phyloP scores from a whole-genome alignment of 2,329 filamentous ascomycete genomes.

The Phaeosphaeria sp. region DNA sequence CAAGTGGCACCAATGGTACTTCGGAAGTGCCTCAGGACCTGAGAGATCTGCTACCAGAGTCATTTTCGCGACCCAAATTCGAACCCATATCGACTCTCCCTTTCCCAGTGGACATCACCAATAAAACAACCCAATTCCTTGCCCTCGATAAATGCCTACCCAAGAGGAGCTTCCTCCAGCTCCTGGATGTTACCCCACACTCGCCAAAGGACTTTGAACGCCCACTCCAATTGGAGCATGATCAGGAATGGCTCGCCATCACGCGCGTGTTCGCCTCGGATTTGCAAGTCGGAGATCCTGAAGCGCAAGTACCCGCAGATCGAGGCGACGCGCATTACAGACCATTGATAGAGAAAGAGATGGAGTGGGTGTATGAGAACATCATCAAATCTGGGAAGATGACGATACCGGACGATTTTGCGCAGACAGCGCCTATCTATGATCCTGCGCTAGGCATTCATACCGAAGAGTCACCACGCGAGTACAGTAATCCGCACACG shows the following conservation, averaged over 20 bases:
- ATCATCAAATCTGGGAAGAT: constrained; percentile 69
- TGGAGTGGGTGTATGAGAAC: constrained; percentile 81
- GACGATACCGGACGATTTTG: constrained; percentile 79
- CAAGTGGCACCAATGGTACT: constrained; percentile 2
- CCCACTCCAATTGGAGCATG: constrained; percentile 75
- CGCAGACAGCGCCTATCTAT: constrained; percentile 75
- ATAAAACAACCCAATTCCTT: constrained; percentile 82
- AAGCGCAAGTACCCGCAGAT: constrained; percentile 63
- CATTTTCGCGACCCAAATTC: constrained; percentile 61
- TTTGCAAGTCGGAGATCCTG: constrained; percentile 63
- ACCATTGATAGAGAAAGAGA: constrained; percentile 71
- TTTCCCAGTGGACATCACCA: constrained; percentile 75
- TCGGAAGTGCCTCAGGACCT: constrained; percentile 66
- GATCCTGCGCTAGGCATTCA: constrained; percentile 63
- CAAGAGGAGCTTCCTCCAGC: constrained; percentile 80
- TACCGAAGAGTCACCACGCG: constrained; percentile 70
- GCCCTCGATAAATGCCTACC: constrained; percentile 91
- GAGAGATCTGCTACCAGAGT: constrained; percentile 76
- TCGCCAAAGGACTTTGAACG: constrained; percentile 38
- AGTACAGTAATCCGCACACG: constrained; percentile 90
- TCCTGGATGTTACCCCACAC: constrained; percentile 62
- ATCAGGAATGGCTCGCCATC: constrained; percentile 95
- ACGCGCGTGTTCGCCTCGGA: constrained; percentile 77
- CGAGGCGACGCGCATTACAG: constrained; percentile 73
- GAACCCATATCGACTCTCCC: constrained; percentile 51